Percentiles rank a stretch among this genome's conserved stretches.
These are phyloP conservation scores for Catunica adiposa DNA, from an alignment of 2,329 filamentous ascomycete genomes.

Conservation along the genomic window DNA sequence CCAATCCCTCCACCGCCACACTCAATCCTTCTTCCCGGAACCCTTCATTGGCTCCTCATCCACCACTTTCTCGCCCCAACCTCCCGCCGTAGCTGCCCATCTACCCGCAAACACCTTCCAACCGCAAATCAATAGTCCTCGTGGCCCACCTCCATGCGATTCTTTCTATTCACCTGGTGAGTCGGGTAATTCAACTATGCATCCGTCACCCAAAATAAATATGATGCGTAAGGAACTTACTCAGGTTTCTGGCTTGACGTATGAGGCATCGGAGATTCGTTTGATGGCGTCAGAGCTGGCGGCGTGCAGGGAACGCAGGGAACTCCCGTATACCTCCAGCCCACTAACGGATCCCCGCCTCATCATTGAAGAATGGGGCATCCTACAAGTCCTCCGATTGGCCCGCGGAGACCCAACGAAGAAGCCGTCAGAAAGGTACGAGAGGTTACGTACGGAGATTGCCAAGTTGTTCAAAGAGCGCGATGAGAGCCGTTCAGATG, in stretches of 20 bases:
- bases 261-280: slow-evolving; percentile 16
- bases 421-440: slow-evolving; percentile 17
- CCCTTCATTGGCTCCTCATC: not conserved
- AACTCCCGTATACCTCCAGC: slow-evolving; percentile 21
- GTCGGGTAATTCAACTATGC: not conserved
- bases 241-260: slow-evolving; percentile 7
- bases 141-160: not conserved
- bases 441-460: slow-evolving; percentile 20
- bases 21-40: not conserved
- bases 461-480: slow-evolving; percentile 23
- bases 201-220: not conserved
- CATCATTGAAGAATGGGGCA: slow-evolving; percentile 21
- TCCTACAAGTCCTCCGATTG: slow-evolving; percentile 20
- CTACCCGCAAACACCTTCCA: not conserved
- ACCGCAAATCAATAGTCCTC: not conserved
- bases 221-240: not conserved
- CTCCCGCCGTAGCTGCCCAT: not conserved
- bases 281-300: slow-evolving; percentile 21
- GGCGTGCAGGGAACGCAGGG: slow-evolving; percentile 20
- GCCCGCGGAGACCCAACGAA: slow-evolving; percentile 16
- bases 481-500: slow-evolving; percentile 18
- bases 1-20: not conserved
- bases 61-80: not conserved
- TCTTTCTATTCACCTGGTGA: not conserved
- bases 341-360: slow-evolving; percentile 18